phyloP scores from a whole-genome alignment of 352 stramenopile genomes.

The Pythium utonaiense region DNA sequence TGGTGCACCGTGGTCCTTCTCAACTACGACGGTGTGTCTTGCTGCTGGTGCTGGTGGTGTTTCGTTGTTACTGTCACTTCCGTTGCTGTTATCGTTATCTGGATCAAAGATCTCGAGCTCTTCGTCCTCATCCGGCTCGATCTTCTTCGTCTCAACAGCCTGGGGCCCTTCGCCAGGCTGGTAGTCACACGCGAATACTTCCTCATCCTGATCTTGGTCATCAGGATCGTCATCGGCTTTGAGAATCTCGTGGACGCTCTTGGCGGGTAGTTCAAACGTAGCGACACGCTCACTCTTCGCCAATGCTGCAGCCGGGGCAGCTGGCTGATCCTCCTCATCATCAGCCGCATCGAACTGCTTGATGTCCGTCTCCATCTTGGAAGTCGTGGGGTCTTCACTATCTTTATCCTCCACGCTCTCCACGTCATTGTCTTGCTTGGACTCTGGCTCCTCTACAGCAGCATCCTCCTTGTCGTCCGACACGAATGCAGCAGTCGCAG shows the following conservation, averaged over 20 bases:
- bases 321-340: not conserved
- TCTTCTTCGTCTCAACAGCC: not conserved
- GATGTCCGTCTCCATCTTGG: slow-evolving; percentile 6
- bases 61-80: slow-evolving; percentile 15
- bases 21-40: not conserved
- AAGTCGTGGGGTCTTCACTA: not conserved
- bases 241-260: not conserved
- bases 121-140: slow-evolving; percentile 32
- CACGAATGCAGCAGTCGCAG: not conserved
- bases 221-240: not conserved
- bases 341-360: slow-evolving; percentile 5
- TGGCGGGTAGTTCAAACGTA: slow-evolving; percentile 7
- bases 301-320: not conserved
- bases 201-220: slow-evolving; percentile 15
- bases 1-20: slow-evolving; percentile 3
- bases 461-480: slow-evolving; percentile 28
- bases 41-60: slow-evolving; percentile 2
- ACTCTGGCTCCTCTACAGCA: slow-evolving; percentile 18
- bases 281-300: slow-evolving; percentile 7
- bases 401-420: slow-evolving; percentile 13
- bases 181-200: slow-evolving; percentile 26
- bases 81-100: not conserved
- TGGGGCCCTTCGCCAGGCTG: slow-evolving; percentile 12
- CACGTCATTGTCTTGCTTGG: slow-evolving; percentile 20
- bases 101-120: slow-evolving; percentile 43